Percentiles rank a stretch among this genome's conserved stretches.
These are phyloP conservation scores for Melampsora larici-populina DNA, from an alignment of 1,284 basidiomycete species.

Conservation along the genomic window DNA sequence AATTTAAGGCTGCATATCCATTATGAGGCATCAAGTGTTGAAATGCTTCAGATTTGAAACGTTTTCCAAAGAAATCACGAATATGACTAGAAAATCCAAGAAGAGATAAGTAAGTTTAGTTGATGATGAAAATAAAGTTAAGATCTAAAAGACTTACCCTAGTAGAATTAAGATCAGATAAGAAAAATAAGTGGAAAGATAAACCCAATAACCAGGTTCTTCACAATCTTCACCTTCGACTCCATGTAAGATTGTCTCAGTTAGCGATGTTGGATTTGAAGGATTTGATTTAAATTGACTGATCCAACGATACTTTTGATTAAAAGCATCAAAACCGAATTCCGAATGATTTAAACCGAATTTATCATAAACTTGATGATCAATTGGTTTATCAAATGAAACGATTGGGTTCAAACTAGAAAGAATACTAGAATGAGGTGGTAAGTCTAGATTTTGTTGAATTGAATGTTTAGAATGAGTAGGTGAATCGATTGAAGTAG, in stretches of 20 bases:
- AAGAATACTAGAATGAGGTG: slow-evolving; percentile 7
- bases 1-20: slow-evolving; percentile 93
- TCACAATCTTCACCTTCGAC: slow-evolving; percentile 50
- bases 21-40: slow-evolving; percentile 74
- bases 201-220: slow-evolving; percentile 47
- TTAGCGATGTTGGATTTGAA: slow-evolving; percentile 45
- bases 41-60: slow-evolving; percentile 69
- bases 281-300: slow-evolving; percentile 13
- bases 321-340: slow-evolving; percentile 54
- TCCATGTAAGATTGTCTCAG: slow-evolving; percentile 10
- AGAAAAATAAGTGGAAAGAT: slow-evolving; percentile 50
- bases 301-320: slow-evolving; percentile 48
- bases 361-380: slow-evolving; percentile 45
- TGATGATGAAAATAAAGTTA: slow-evolving; percentile 48
- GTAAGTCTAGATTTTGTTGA: not conserved
- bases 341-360: slow-evolving; percentile 54
- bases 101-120: slow-evolving; percentile 63
- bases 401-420: not conserved
- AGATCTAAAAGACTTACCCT: slow-evolving; percentile 22
- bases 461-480: not conserved
- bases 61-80: slow-evolving; percentile 91
- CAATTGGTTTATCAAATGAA: slow-evolving; percentile 45
- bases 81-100: slow-evolving; percentile 81
- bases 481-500: too few species aligned
- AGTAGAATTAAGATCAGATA: slow-evolving; percentile 45